phyloP scores from a whole-genome alignment of 306 rosid genomes.

The Calophaca sinica region DNA sequence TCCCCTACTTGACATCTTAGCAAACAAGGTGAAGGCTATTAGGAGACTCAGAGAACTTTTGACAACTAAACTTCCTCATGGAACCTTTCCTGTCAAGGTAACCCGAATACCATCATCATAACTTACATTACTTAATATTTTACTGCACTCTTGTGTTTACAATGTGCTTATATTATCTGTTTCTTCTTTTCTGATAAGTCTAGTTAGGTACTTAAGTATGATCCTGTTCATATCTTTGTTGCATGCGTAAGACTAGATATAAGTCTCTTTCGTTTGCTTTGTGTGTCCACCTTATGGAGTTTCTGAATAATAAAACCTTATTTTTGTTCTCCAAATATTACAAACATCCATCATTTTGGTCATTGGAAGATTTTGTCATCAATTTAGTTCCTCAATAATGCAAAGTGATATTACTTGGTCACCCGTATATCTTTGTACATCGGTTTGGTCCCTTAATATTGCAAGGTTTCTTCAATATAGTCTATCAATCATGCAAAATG shows the following conservation, averaged over 20 bases:
- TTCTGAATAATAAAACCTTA: background rate
- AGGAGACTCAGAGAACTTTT: conserved; percentile 96
- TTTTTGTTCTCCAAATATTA: background rate
- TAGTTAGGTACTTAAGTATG: conserved; percentile 6
- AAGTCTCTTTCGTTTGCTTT: background rate
- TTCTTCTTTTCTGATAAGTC: background rate
- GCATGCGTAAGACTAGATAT: background rate
- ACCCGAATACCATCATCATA: conserved; percentile 31
- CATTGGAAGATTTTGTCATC: background rate
- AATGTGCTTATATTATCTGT: background rate
- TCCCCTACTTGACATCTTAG: conserved; percentile 94
- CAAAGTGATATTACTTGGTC: background rate
- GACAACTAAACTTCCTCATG: conserved; percentile 94
- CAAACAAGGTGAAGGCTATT: conserved; percentile 97
- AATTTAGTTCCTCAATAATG: conserved; percentile 9
- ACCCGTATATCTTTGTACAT: too few species aligned
- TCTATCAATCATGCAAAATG: background rate
- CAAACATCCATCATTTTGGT: background rate
- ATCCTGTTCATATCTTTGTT: conserved; percentile 7
- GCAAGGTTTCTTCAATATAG: too few species aligned
- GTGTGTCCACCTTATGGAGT: background rate
- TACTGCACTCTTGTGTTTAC: background rate
- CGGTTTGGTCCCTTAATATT: too few species aligned
- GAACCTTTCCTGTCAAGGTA: conserved; percentile 98
- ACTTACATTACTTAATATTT: background rate